Percentiles rank a stretch among this genome's conserved stretches.
These are phyloP conservation scores for Ogataea philodendri DNA, from an alignment of 805 yeast species.

Conservation along the genomic window DNA sequence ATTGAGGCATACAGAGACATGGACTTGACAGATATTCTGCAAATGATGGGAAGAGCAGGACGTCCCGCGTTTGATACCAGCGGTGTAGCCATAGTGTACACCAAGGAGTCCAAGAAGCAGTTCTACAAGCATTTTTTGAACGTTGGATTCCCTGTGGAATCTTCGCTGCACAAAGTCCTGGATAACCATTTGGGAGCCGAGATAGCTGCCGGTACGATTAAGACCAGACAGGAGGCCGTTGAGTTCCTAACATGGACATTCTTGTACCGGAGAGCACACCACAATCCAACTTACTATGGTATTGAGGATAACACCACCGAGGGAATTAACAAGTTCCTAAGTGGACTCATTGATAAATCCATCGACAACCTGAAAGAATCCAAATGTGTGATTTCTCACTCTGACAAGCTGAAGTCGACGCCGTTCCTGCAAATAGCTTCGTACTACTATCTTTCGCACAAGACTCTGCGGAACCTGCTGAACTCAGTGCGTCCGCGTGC, in stretches of 20 bases:
- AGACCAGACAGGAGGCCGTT: slow-evolving; percentile 63
- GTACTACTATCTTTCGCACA: slow-evolving; percentile 89
- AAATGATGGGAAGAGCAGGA: slow-evolving; percentile 87
- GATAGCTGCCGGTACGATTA: slow-evolving; percentile 66
- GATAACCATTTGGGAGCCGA: slow-evolving; percentile 83
- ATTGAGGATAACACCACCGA: slow-evolving; percentile 56
- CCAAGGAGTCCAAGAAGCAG: slow-evolving; percentile 70
- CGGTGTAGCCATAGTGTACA: slow-evolving; percentile 74
- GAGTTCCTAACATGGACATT: slow-evolving; percentile 78
- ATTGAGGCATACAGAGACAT: slow-evolving; percentile 72
- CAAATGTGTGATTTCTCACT: slow-evolving; percentile 60
- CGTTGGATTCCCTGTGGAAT: slow-evolving; percentile 80
- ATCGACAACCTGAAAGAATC: slow-evolving; percentile 68
- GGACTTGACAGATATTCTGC: slow-evolving; percentile 79
- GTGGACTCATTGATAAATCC: slow-evolving; percentile 65
- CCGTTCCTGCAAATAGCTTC: slow-evolving; percentile 84
- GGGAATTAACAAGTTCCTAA: slow-evolving; percentile 58
- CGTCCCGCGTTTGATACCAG: slow-evolving; percentile 78
- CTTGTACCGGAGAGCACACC: slow-evolving; percentile 68
- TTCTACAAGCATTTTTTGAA: slow-evolving; percentile 77
- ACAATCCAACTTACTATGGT: slow-evolving; percentile 75
- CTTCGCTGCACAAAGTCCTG: slow-evolving; percentile 72
- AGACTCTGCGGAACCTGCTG: slow-evolving; percentile 72
- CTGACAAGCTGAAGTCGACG: slow-evolving; percentile 56
- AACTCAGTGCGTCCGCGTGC: slow-evolving; percentile 45